Evolutionary conservation across 352 stramenopile species (phyloP).

Genomic region (Phytophthora tentaculata): DNA sequence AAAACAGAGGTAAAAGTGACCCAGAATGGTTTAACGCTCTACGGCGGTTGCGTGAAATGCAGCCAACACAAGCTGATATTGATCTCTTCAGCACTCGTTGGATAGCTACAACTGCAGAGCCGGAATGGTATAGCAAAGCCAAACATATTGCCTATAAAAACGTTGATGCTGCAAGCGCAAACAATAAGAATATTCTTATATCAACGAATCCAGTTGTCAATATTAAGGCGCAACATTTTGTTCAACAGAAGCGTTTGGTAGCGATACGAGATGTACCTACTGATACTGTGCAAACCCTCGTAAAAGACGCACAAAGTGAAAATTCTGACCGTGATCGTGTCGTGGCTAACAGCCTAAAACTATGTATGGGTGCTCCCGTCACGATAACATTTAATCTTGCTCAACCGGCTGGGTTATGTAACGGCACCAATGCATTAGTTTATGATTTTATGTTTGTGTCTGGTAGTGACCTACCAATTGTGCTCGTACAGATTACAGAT

Average conservation of each 20-base stretch:
- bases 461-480: not conserved
- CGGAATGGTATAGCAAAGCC: not conserved
- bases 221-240: not conserved
- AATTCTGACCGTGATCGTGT: not conserved
- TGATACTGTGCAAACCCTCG: not conserved
- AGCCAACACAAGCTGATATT: not conserved
- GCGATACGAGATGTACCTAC: not conserved
- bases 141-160: not conserved
- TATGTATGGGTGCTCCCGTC: not conserved
- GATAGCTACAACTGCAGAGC: not conserved
- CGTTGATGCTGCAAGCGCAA: not conserved
- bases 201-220: not conserved
- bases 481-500: not conserved
- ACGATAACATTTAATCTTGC: not conserved
- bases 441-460: not conserved
- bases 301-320: not conserved
- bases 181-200: not conserved
- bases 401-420: not conserved
- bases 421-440: not conserved
- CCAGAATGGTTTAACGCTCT: constrained; percentile 8
- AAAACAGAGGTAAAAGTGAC: constrained; percentile 2
- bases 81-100: constrained; percentile 4
- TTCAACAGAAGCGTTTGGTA: not conserved
- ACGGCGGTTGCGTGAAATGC: not conserved
- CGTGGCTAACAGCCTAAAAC: not conserved